Evolutionary conservation across 2,329 filamentous ascomycete species (phyloP).

Genomic region (Botrytis elliptica): DNA sequence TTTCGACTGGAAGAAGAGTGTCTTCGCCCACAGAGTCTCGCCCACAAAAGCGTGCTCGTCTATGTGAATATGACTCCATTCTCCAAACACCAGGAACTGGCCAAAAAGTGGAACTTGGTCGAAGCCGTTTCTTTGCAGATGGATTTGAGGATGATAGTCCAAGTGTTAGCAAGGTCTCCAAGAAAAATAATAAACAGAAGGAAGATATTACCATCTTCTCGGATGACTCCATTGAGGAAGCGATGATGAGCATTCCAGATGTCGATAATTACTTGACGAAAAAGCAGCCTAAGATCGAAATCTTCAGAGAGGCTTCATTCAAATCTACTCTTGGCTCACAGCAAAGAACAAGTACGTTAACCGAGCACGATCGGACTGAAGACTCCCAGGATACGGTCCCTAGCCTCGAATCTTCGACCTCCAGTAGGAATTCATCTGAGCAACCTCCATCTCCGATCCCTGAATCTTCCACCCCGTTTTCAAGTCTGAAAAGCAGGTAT

Average conservation of each 20-base stretch:
- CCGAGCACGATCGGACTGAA: not conserved
- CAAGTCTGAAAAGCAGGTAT: constrained; percentile 30
- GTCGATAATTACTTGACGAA: constrained; percentile 27
- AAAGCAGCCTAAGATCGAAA: constrained; percentile 28
- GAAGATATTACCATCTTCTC: constrained; percentile 51
- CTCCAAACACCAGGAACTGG: constrained; percentile 32
- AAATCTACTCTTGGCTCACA: constrained; percentile 6
- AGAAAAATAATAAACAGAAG: constrained; percentile 44
- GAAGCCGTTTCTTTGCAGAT: constrained; percentile 50
- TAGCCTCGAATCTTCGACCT: constrained; percentile 29
- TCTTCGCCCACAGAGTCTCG: constrained; percentile 44
- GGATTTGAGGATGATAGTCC: constrained; percentile 41
- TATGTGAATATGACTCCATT: constrained; percentile 48
- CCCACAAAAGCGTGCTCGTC: constrained; percentile 49
- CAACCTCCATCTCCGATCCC: constrained; percentile 31
- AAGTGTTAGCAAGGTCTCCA: constrained; percentile 39
- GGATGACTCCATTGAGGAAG: constrained; percentile 52
- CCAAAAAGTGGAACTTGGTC: constrained; percentile 38
- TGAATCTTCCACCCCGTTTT: not conserved
- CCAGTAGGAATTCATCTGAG: constrained; percentile 30
- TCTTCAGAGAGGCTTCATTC: constrained; percentile 25
- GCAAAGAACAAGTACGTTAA: constrained; percentile 1
- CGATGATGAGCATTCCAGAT: constrained; percentile 47
- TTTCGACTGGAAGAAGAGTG: constrained; percentile 44
- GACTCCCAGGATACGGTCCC: constrained; percentile 29